phyloP scores from a whole-genome alignment of 2,329 filamentous ascomycete species.

The Capronia americana region DNA sequence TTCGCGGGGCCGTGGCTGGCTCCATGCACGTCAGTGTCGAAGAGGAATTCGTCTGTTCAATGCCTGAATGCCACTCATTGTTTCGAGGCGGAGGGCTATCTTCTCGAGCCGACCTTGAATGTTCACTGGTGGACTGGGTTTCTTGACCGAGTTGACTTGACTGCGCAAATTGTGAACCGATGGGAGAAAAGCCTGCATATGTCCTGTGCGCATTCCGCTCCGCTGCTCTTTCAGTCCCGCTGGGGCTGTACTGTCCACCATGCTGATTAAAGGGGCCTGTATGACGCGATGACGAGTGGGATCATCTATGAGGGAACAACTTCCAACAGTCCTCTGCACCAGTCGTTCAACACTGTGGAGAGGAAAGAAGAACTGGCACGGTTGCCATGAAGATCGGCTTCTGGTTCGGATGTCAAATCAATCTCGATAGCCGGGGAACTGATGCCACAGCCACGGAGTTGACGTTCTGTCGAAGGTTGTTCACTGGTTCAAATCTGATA shows the following conservation, averaged over 20 bases:
- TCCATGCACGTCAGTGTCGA: background rate
- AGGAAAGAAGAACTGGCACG: background rate
- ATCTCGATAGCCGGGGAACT: background rate
- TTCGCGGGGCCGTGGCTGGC: background rate
- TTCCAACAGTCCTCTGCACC: background rate
- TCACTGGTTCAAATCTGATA: background rate
- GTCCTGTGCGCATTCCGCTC: background rate
- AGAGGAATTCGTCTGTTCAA: background rate
- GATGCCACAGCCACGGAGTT: background rate
- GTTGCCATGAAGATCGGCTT: background rate
- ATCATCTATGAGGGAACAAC: background rate
- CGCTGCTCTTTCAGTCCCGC: background rate
- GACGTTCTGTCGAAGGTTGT: background rate
- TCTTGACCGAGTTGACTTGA: background rate
- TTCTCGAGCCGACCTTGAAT: background rate
- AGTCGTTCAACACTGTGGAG: background rate
- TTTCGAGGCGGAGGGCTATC: background rate
- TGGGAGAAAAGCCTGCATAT: background rate
- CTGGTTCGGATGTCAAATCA: background rate
- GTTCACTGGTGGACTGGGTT: background rate
- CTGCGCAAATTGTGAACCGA: background rate
- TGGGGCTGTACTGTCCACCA: background rate
- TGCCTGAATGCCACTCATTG: background rate
- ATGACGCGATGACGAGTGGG: background rate
- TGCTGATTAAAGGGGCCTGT: background rate